Evolutionary conservation across 768 basidiomycete genomes (phyloP).

Genomic region (Holtermanniella nyarrowii): DNA sequence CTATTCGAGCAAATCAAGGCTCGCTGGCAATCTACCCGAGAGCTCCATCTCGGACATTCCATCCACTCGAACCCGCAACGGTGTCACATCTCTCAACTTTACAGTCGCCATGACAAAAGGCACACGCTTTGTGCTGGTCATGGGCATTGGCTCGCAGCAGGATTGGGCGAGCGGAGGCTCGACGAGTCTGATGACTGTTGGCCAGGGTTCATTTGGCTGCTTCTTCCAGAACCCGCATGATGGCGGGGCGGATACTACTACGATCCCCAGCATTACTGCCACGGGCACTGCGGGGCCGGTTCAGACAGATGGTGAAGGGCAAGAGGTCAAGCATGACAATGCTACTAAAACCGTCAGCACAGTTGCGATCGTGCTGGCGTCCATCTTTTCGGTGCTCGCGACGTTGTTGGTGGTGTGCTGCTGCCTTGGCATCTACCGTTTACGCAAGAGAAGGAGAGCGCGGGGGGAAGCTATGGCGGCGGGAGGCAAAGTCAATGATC

Average conservation of each 20-base stretch:
- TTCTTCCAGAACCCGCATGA: conserved; percentile 5
- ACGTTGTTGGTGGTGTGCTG: conserved; percentile 22
- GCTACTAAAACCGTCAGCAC: conserved; percentile 1
- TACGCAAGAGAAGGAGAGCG: conserved; percentile 2
- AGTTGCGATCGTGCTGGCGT: conserved; percentile 12
- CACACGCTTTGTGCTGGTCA: conserved; percentile 32
- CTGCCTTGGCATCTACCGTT: conserved; percentile 15
- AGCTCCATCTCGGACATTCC: conserved; percentile 20
- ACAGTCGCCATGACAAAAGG: conserved; percentile 30
- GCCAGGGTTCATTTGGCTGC: conserved; percentile 23
- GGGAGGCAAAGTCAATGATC: neutral
- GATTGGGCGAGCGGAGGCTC: conserved; percentile 34
- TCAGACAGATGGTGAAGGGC: neutral
- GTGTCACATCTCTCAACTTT: conserved; percentile 29
- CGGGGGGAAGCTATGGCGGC: neutral
- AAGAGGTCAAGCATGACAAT: neutral
- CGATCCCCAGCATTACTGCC: neutral
- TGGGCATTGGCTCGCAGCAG: conserved; percentile 28
- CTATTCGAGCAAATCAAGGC: conserved; percentile 12
- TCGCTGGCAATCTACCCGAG: conserved; percentile 17
- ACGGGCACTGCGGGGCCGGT: neutral
- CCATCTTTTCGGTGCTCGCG: conserved; percentile 25
- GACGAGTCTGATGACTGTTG: conserved; percentile 28
- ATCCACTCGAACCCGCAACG: conserved; percentile 22
- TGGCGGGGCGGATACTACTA: conserved; percentile 8